phyloP scores from a whole-genome alignment of 2,329 filamentous ascomycete genomes.

The Penicillium sclerotigenum region DNA sequence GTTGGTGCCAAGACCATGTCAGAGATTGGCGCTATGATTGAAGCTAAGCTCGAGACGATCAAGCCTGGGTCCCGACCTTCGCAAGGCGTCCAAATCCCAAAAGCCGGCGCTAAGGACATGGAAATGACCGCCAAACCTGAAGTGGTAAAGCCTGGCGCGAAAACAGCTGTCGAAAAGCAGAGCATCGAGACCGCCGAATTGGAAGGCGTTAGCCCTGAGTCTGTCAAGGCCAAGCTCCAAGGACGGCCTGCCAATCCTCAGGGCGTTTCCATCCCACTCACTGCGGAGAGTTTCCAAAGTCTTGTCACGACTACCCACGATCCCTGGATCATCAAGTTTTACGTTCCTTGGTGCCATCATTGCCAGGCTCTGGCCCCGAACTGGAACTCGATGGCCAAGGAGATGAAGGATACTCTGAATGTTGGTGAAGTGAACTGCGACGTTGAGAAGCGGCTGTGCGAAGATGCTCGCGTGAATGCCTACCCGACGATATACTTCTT shows the following conservation, averaged over 20 bases:
- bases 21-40: constrained; percentile 66
- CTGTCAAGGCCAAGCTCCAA: constrained; percentile 50
- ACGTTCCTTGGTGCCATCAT: constrained; percentile 94
- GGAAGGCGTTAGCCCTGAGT: constrained; percentile 43
- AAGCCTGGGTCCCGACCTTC: constrained; percentile 76
- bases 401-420: constrained; percentile 86
- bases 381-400: constrained; percentile 85
- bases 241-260: constrained; percentile 66
- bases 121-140: constrained; percentile 42
- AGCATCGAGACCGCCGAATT: constrained; percentile 23
- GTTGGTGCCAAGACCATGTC: constrained; percentile 67
- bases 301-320: constrained; percentile 83
- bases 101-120: constrained; percentile 60
- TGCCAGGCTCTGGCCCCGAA: constrained; percentile 89
- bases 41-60: constrained; percentile 70
- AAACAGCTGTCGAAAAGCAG: constrained; percentile 39
- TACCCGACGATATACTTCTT: constrained; percentile 94
- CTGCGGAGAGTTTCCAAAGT: constrained; percentile 79
- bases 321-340: constrained; percentile 98
- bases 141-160: constrained; percentile 40
- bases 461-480: constrained; percentile 73
- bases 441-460: constrained; percentile 79
- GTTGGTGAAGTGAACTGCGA: constrained; percentile 97
- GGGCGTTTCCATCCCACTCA: constrained; percentile 72
- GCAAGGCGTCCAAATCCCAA: constrained; percentile 64